Evolutionary conservation across 106 monocot species (phyloP).

Genomic region (Iris macrosiphon): DNA sequence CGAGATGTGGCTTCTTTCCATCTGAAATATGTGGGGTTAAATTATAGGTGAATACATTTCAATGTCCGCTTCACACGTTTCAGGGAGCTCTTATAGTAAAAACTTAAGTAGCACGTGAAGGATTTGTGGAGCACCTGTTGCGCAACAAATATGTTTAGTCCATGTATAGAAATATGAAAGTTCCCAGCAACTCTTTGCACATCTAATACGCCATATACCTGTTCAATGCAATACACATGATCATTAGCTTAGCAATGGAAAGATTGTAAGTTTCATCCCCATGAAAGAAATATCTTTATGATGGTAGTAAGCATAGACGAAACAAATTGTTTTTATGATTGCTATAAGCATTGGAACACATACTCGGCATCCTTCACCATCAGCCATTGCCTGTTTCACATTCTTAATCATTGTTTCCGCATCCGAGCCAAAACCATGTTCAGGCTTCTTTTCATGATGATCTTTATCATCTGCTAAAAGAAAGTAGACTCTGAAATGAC

Average conservation of each 20-base stretch:
- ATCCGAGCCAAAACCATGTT: slow-evolving; percentile 46
- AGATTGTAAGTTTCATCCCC: no score
- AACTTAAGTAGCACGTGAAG: background rate
- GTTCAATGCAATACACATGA: slow-evolving; percentile 6
- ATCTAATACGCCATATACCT: slow-evolving; percentile 93
- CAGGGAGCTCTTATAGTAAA: background rate
- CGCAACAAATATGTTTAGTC: slow-evolving; percentile 87
- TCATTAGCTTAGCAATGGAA: no score
- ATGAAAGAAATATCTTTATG: no score
- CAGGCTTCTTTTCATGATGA: slow-evolving; percentile 45
- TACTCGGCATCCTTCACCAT: slow-evolving; percentile 94
- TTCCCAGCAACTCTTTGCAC: slow-evolving; percentile 99
- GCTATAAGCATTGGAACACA: background rate
- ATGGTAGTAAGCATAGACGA: background rate
- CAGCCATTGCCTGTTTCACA: slow-evolving; percentile 65
- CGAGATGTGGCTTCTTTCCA: no score
- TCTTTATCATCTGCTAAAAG: slow-evolving; percentile 50
- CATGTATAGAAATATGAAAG: slow-evolving; percentile 95
- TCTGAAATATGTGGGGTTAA: no score
- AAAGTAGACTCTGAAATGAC: background rate
- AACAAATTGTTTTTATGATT: background rate
- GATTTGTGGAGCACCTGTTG: slow-evolving; percentile 51
- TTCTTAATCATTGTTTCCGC: slow-evolving; percentile 79
- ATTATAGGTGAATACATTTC: no score
- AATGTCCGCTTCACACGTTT: background rate